These are phyloP conservation scores for Thermomucor indicae-seudaticae DNA, from an alignment of 371 early-diverging fungal genomes.

Conservation along the genomic window DNA sequence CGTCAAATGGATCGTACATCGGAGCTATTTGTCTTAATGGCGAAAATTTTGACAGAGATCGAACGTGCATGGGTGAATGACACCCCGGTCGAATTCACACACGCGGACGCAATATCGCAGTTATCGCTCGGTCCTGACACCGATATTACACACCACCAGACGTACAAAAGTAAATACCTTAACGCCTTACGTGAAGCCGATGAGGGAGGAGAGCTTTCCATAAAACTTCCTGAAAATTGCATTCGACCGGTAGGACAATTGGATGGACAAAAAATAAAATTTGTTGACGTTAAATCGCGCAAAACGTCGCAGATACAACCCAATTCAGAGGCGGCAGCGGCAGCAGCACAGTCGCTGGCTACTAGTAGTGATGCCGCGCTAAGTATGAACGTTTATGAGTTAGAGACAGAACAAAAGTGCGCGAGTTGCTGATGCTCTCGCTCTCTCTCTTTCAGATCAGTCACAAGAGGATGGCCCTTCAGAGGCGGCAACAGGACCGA, in stretches of 20 bases:
- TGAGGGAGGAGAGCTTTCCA: conserved; percentile 64
- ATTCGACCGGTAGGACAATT: conserved; percentile 35
- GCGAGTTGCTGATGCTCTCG: too few relatives aligned
- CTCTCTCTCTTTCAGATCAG: too few relatives aligned
- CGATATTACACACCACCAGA: conserved; percentile 53
- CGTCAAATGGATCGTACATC: background rate
- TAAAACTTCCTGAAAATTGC: conserved; percentile 54
- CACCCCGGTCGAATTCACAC: conserved; percentile 42
- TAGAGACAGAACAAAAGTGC: too few relatives aligned
- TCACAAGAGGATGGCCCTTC: too few relatives aligned
- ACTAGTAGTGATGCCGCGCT: conserved; percentile 1
- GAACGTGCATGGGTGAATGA: conserved; percentile 55
- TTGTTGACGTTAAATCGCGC: too few relatives aligned
- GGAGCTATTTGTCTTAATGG: background rate
- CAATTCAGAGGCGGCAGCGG: too few relatives aligned
- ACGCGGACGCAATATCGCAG: conserved; percentile 50
- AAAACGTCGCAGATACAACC: conserved; percentile 6
- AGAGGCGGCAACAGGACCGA: too few relatives aligned
- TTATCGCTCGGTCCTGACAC: conserved; percentile 43
- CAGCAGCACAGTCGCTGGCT: conserved; percentile 13
- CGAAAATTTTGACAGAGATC: conserved; percentile 28
- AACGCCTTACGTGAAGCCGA: conserved; percentile 58
- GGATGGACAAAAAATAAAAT: too few relatives aligned
- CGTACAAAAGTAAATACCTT: conserved; percentile 54
- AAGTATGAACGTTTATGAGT: too few relatives aligned